phyloP scores from a whole-genome alignment of 805 yeast genomes.

The Lachancea lanzarotensis region DNA sequence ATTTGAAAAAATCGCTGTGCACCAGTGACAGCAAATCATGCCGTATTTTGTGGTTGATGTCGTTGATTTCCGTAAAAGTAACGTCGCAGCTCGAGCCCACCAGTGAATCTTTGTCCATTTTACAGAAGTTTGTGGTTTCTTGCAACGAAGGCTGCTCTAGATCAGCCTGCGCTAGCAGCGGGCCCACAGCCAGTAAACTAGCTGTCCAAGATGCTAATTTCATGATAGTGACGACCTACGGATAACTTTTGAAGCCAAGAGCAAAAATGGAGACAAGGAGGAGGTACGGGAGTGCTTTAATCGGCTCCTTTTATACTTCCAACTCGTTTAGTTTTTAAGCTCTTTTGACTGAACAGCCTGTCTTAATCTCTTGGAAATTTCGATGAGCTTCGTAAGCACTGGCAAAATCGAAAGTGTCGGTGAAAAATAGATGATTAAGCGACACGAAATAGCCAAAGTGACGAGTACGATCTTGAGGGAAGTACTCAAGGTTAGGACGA shows the following conservation, averaged over 20 bases:
- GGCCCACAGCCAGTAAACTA: neutral
- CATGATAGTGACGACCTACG: neutral
- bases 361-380: constrained; percentile 1
- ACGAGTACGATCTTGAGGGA: no score
- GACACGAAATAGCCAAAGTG: no score
- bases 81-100: constrained; percentile 35
- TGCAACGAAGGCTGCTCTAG: neutral
- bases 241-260: neutral
- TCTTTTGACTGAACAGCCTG: constrained; percentile 6
- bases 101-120: constrained; percentile 28
- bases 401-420: neutral
- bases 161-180: neutral
- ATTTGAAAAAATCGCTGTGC: constrained; percentile 74
- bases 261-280: neutral
- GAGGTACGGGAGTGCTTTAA: no score
- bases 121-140: constrained; percentile 23
- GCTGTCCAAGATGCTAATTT: neutral
- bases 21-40: constrained; percentile 55
- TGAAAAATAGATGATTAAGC: neutral
- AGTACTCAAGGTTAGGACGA: constrained; percentile 8
- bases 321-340: neutral
- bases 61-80: constrained; percentile 44
- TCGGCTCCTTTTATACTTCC: neutral
- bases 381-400: constrained; percentile 3
- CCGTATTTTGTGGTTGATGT: constrained; percentile 45